Conservation (phyloP, 1,284 basidiomycete genomes). For the Pseudomicrostroma phylloplanum region DNA sequence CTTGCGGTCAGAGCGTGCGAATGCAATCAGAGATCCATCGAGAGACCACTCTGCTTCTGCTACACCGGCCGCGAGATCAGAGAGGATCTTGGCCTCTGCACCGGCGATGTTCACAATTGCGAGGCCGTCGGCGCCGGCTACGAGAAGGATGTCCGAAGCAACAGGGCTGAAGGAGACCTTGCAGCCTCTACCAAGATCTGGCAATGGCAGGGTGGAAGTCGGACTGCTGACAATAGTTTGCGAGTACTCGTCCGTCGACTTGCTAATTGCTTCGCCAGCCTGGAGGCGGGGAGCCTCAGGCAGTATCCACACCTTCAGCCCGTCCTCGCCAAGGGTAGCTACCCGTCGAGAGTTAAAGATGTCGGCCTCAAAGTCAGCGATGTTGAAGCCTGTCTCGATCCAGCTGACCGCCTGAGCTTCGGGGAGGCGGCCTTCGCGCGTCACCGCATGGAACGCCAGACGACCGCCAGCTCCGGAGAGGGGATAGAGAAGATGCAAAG, state of each 20-base stretch:
- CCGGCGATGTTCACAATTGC: background rate
- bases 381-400: background rate
- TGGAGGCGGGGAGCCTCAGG: background rate
- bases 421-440: background rate
- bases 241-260: background rate
- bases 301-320: background rate
- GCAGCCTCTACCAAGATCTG: background rate
- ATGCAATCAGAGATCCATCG: constrained; percentile 50
- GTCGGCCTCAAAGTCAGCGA: background rate
- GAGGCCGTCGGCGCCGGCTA: background rate
- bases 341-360: background rate
- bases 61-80: background rate
- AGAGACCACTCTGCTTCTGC: constrained; percentile 38
- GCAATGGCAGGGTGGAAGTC: background rate
- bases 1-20: constrained; percentile 50
- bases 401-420: constrained; percentile 1
- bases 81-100: no score
- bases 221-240: background rate
- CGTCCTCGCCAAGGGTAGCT: background rate
- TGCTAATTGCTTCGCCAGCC: no score
- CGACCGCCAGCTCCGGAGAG: background rate
- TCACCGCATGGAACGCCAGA: background rate
- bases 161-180: background rate
- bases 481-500: background rate
- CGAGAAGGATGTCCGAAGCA: background rate